phyloP scores from a whole-genome alignment of 768 basidiomycete genomes.

The Candolleomyces efflorescens region DNA sequence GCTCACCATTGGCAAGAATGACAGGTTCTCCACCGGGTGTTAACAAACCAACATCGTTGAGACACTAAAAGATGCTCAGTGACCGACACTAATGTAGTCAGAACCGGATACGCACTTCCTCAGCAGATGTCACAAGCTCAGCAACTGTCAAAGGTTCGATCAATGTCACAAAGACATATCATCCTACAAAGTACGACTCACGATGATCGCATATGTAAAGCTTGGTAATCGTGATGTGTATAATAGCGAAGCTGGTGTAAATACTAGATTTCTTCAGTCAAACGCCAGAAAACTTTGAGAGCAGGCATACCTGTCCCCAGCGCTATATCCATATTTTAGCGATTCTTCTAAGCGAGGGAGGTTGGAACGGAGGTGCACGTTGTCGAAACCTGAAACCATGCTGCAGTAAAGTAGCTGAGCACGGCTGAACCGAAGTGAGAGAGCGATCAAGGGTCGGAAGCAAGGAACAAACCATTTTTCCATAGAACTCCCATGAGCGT shows the following conservation, averaged over 20 bases:
- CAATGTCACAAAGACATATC: not conserved
- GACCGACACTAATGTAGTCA: not conserved
- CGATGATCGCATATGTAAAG: slow-evolving; percentile 61
- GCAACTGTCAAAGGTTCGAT: slow-evolving; percentile 36
- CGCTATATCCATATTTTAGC: slow-evolving; percentile 59
- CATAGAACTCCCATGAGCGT: slow-evolving; percentile 54
- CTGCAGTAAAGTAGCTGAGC: slow-evolving; percentile 57
- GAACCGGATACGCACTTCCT: slow-evolving; percentile 44
- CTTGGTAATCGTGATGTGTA: slow-evolving; percentile 49
- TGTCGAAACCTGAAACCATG: slow-evolving; percentile 66
- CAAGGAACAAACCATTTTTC: slow-evolving; percentile 57
- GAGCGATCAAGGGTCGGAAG: slow-evolving; percentile 3
- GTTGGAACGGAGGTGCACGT: slow-evolving; percentile 59
- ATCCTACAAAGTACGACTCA: slow-evolving; percentile 15
- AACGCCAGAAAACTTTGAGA: not conserved
- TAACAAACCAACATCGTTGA: slow-evolving; percentile 53
- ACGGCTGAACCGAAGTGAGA: slow-evolving; percentile 34
- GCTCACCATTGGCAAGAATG: slow-evolving; percentile 49
- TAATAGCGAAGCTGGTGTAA: slow-evolving; percentile 56
- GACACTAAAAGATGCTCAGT: slow-evolving; percentile 34
- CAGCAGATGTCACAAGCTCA: slow-evolving; percentile 51
- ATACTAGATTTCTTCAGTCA: slow-evolving; percentile 33
- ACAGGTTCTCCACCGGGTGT: slow-evolving; percentile 50
- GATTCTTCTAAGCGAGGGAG: slow-evolving; percentile 58
- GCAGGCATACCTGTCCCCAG: slow-evolving; percentile 55